These are phyloP conservation scores for Penicillium fimorum DNA, from an alignment of 495 filamentous ascomycete genomes.

Conservation along the genomic window DNA sequence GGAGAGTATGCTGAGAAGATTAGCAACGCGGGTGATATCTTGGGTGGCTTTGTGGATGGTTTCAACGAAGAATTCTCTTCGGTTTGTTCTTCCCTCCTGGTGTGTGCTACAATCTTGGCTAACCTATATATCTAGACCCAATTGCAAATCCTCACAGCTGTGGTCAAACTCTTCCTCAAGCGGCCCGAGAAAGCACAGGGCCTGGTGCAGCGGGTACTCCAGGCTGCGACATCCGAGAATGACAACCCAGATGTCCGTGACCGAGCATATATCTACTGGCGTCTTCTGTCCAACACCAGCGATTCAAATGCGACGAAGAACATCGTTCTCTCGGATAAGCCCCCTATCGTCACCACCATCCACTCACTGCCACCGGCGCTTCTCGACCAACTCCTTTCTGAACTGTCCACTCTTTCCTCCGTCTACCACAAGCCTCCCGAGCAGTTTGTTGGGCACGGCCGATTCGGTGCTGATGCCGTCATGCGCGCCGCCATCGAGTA, in stretches of 20 bases:
- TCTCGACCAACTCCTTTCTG: constrained; percentile 80
- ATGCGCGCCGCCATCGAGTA: constrained; percentile 92
- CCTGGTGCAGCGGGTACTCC: constrained; percentile 88
- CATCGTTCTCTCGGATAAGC: constrained; percentile 91
- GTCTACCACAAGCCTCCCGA: constrained; percentile 99
- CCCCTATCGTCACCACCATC: constrained; percentile 90
- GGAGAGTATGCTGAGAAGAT: constrained; percentile 99
- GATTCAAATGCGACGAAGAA: constrained; percentile 84
- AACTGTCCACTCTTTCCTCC: constrained; percentile 94
- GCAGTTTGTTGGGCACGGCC: constrained; percentile 92
- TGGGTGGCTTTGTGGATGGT: constrained; percentile 81
- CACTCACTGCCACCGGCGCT: constrained; percentile 77
- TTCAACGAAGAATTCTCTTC: constrained; percentile 93
- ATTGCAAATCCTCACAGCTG: constrained; percentile 91
- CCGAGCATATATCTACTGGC: constrained; percentile 97
- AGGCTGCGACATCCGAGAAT: constrained; percentile 87
- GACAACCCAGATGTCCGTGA: constrained; percentile 98
- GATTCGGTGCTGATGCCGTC: constrained; percentile 90
- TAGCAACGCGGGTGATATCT: constrained; percentile 89
- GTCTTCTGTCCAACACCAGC: constrained; percentile 77
- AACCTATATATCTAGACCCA: constrained; percentile 60
- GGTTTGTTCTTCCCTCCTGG: constrained; percentile 40
- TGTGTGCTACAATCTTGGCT: not conserved
- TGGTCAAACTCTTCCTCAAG: constrained; percentile 96
- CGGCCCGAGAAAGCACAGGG: constrained; percentile 90